Percentiles rank a stretch among this genome's conserved stretches.
Conservation (phyloP, 2,329 filamentous ascomycete genomes). For the Polychaeton citri region DNA sequence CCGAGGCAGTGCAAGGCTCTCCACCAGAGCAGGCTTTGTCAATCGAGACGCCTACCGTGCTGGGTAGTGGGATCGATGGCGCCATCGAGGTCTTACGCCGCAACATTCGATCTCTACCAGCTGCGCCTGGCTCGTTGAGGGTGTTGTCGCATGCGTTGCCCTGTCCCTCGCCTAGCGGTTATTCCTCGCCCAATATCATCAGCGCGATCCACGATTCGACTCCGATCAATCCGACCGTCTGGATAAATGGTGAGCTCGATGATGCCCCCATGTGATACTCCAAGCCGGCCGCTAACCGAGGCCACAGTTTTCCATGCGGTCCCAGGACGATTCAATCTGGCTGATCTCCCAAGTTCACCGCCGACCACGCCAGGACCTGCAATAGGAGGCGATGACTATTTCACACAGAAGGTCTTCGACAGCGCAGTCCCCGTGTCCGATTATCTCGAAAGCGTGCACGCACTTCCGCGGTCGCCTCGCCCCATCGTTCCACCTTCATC, state of each 20-base stretch:
- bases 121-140: constrained; percentile 26
- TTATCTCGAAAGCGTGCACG: constrained; percentile 41
- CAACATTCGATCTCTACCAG: neutral
- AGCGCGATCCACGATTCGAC: constrained; percentile 41
- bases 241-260: constrained; percentile 40
- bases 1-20: neutral
- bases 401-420: constrained; percentile 48
- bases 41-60: neutral
- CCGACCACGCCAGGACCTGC: constrained; percentile 43
- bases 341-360: constrained; percentile 49
- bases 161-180: constrained; percentile 36
- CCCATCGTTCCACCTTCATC: constrained; percentile 47
- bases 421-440: constrained; percentile 47
- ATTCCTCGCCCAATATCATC: constrained; percentile 43
- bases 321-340: constrained; percentile 47
- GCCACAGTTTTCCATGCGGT: constrained; percentile 45
- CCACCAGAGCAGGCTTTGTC: neutral
- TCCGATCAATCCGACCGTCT: constrained; percentile 37
- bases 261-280: no score
- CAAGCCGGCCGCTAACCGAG: no score
- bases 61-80: constrained; percentile 11
- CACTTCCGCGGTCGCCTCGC: constrained; percentile 38
- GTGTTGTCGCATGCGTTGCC: constrained; percentile 49
- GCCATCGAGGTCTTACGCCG: constrained; percentile 7
- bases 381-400: constrained; percentile 45